Conservation (phyloP, 164 flowering plant genomes). For the Vitis rotundifolia region DNA sequence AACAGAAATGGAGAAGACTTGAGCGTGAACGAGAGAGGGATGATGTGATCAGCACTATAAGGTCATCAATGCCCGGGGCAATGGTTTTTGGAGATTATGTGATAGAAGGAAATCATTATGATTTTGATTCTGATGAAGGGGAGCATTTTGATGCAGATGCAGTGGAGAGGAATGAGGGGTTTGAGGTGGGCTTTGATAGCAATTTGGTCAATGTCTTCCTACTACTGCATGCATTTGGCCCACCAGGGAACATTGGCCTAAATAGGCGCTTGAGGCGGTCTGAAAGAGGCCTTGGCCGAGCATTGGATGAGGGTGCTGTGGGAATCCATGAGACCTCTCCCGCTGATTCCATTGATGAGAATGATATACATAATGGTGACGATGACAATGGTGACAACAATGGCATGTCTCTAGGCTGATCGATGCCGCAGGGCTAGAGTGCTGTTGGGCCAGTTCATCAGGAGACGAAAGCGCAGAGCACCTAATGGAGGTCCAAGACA, state of each 20-base stretch:
- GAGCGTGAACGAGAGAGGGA: conserved; percentile 43
- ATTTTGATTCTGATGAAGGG: conserved; percentile 21
- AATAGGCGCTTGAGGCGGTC: conserved; percentile 42
- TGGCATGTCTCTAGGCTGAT: conserved; percentile 28
- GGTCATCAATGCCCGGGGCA: conserved; percentile 52
- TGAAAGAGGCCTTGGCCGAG: conserved; percentile 25
- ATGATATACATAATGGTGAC: conserved; percentile 9
- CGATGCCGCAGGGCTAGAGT: conserved; percentile 34
- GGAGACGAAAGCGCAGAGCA: conserved; percentile 47
- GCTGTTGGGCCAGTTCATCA: conserved; percentile 38
- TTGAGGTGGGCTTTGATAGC: conserved; percentile 38
- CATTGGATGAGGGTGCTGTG: conserved; percentile 23
- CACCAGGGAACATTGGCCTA: conserved; percentile 34
- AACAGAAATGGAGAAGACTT: conserved; percentile 47
- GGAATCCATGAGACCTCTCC: conserved; percentile 11
- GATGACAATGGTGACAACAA: conserved; percentile 2
- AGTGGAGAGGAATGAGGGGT: conserved; percentile 29
- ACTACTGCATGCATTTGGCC: conserved; percentile 59
- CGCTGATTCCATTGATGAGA: conserved; percentile 22
- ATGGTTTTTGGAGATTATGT: conserved; percentile 56
- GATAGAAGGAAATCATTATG: conserved; percentile 31
- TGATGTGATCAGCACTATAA: conserved; percentile 52
- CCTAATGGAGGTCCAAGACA: conserved; percentile 16
- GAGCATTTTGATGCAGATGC: conserved; percentile 16
- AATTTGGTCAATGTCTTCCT: conserved; percentile 52